These are phyloP conservation scores for Ascocoryne sarcoides DNA, from an alignment of 2,329 filamentous ascomycete genomes.

Conservation along the genomic window DNA sequence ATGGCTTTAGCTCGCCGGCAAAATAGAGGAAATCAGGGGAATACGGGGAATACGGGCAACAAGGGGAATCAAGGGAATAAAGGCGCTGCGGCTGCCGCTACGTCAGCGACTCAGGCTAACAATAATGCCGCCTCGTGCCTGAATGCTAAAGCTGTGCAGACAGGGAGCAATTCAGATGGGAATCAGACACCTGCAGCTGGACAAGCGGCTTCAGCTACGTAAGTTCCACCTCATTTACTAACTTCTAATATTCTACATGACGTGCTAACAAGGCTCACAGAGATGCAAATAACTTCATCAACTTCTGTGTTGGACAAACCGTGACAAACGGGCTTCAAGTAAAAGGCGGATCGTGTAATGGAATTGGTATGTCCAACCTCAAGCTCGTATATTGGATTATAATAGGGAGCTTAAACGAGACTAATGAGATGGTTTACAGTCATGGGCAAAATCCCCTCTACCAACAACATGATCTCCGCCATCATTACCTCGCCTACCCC, in stretches of 20 bases:
- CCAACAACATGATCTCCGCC: conserved; percentile 25
- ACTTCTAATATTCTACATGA: background rate
- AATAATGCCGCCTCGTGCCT: conserved; percentile 31
- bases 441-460: conserved; percentile 28
- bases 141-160: conserved; percentile 21
- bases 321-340: conserved; percentile 52
- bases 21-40: conserved; percentile 1
- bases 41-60: background rate
- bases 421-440: conserved; percentile 9
- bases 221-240: conserved; percentile 16
- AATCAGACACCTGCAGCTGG: conserved; percentile 32
- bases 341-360: conserved; percentile 50
- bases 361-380: conserved; percentile 9
- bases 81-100: background rate
- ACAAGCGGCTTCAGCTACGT: conserved; percentile 21
- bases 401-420: background rate
- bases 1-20: conserved; percentile 1
- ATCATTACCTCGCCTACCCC: conserved; percentile 22
- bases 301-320: conserved; percentile 27
- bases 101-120: background rate
- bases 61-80: background rate
- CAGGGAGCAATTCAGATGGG: conserved; percentile 32
- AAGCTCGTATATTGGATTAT: background rate
- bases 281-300: conserved; percentile 32
- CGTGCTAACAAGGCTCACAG: conserved; percentile 30